A percentile compares a stretch with the other conserved stretches of the same genome.
phyloP scores from a whole-genome alignment of 2,329 filamentous ascomycete genomes.

The Rhynchosporium secalis region DNA sequence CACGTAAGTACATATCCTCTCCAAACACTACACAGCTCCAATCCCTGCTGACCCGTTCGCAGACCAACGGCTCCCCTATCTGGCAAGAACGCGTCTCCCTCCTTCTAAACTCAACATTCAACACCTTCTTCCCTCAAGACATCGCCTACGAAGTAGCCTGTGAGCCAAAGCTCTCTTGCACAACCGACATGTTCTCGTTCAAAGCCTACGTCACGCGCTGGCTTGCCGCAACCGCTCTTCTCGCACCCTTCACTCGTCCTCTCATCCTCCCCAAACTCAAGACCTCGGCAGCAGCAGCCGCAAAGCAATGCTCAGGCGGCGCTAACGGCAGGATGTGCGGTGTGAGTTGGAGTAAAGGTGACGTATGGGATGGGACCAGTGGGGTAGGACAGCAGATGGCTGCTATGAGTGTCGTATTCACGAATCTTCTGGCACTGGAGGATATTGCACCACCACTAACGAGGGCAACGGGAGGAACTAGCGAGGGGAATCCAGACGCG shows the following conservation, averaged over 20 bases:
- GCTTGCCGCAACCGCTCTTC: conserved; percentile 56
- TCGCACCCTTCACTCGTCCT: conserved; percentile 58
- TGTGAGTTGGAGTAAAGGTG: conserved; percentile 55
- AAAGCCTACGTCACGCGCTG: conserved; percentile 66
- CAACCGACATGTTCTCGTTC: conserved; percentile 65
- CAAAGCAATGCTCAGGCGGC: conserved; percentile 59
- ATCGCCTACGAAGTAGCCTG: conserved; percentile 63
- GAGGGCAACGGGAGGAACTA: conserved; percentile 43
- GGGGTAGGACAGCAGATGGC: conserved; percentile 67
- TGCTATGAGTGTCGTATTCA: conserved; percentile 56
- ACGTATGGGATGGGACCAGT: conserved; percentile 45
- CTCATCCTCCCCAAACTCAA: conserved; percentile 55
- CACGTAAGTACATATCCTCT: conserved; percentile 43
- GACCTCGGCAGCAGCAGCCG: conserved; percentile 56
- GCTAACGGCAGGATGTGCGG: conserved; percentile 61
- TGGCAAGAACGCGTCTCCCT: conserved; percentile 43
- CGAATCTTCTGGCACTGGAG: conserved; percentile 43
- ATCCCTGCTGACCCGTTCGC: conserved; percentile 45
- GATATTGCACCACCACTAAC: conserved; percentile 35
- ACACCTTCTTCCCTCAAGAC: conserved; percentile 46
- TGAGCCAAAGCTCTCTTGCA: conserved; percentile 54
- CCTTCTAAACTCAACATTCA: conserved; percentile 41
- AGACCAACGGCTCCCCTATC: conserved; percentile 41
- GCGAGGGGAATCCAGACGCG: conserved; percentile 33
- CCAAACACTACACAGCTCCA: conserved; percentile 46